A percentile compares a stretch with the other conserved stretches of the same genome.
phyloP scores from a whole-genome alignment of 768 basidiomycete species.

The Daedalea quercina region DNA sequence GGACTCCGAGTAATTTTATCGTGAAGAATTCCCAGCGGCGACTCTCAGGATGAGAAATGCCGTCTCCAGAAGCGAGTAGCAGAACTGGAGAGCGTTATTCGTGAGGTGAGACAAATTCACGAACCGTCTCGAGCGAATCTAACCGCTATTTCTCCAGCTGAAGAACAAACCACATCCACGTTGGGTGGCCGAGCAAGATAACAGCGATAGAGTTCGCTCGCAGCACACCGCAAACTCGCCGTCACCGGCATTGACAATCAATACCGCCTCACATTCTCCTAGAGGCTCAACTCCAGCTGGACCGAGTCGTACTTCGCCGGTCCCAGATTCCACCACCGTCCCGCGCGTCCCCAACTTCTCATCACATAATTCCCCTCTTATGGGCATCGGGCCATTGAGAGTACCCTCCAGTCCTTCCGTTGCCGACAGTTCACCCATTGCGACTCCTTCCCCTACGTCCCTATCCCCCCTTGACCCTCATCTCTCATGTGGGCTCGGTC shows the following conservation, averaged over 20 bases:
- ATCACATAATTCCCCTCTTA: conserved; percentile 5
- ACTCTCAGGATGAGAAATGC: conserved; percentile 52
- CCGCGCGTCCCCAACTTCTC: neutral
- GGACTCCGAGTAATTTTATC: neutral
- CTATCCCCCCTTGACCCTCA: conserved; percentile 15
- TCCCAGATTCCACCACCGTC: neutral
- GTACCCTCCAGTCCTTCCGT: conserved; percentile 4
- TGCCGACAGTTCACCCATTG: conserved; percentile 15
- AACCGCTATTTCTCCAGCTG: conserved; percentile 34
- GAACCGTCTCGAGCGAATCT: neutral
- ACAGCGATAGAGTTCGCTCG: neutral
- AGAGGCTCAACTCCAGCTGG: neutral
- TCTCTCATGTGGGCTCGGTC: conserved; percentile 7
- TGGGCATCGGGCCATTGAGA: conserved; percentile 2
- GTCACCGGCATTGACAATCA: neutral
- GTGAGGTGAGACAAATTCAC: conserved; percentile 42
- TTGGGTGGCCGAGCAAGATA: conserved; percentile 31
- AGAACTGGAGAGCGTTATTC: conserved; percentile 77
- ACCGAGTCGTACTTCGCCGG: neutral
- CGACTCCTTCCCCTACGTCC: conserved; percentile 14
- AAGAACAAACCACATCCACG: conserved; percentile 71
- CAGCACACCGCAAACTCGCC: neutral
- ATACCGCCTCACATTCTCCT: neutral
- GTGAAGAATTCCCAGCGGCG: conserved; percentile 12
- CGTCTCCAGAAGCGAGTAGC: conserved; percentile 69